Base-by-base conservation (phyloP, 2,329 filamentous ascomycete genomes). In the Fusarium scirpi region DNA sequence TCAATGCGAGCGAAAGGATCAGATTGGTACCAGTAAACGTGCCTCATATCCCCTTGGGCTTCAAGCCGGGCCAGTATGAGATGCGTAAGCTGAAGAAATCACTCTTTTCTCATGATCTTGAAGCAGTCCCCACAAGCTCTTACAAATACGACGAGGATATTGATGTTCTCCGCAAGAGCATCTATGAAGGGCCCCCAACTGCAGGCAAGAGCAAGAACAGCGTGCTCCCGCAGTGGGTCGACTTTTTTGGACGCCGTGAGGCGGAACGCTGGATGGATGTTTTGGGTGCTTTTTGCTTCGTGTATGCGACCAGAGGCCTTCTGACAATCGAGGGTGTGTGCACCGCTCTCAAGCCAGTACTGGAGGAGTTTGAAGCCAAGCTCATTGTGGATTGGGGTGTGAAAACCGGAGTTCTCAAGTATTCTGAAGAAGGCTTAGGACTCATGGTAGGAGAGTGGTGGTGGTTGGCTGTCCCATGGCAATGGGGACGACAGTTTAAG, bases 21-120 rank as follows among this genome's bases (percentile, higher is more conserved):
- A 81, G 77, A 18, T 75, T 92, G 9, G 80, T 84, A 6, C 82
- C 87, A 0, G 76, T 84, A 3, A 82, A 90, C 43, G 85, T 91
- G 8, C 88, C 88, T 2, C 74, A 85, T 52, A 88, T 92, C 30
- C 89, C 90, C 3, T 90, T 92, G 76, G 92, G 92, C 2, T 91
- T 94, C 74, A 86, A 88, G 56, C 90, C 90, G 10, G 88, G 88
- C 18, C 89, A 91, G 69, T 94, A 94, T 78, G 89, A 92, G 74
- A 91, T 89, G 24, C 85, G 91, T 58, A 88, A 88, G 62, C 90
- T 91, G 67, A 87, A 91, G 38, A 90, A 91, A 71, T 84, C 84
- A 34, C 88, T 89, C 71, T 85, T 92, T 52, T 86, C 88, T 69
- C 93, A 92, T 78, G 83, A 85, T 34, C 12, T 93, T 38, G 83